These are phyloP conservation scores for Claviceps sp. DNA, from an alignment of 2,329 filamentous ascomycete genomes.

Conservation along the genomic window DNA sequence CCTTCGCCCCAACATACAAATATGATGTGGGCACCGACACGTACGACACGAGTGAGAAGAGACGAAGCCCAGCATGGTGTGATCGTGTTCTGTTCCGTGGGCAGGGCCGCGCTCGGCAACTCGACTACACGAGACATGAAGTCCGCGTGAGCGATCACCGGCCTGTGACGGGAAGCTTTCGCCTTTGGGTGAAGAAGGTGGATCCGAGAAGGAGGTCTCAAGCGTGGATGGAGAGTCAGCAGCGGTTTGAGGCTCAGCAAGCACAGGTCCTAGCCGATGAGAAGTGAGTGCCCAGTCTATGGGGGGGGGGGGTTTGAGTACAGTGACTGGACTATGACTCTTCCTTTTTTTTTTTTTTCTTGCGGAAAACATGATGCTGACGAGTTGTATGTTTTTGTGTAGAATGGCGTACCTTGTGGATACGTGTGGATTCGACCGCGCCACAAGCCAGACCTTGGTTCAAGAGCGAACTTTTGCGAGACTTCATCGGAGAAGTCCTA, in stretches of 20 bases:
- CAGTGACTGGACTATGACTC: neutral
- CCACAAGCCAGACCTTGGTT: conserved; percentile 34
- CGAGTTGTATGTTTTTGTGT: neutral
- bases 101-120: conserved; percentile 66
- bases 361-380: neutral
- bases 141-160: conserved; percentile 84
- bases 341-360: neutral
- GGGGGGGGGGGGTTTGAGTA: neutral
- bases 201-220: conserved; percentile 49
- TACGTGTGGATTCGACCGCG: conserved; percentile 39
- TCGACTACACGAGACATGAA: conserved; percentile 81
- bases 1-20: conserved; percentile 93
- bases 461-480: conserved; percentile 23
- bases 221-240: conserved; percentile 60
- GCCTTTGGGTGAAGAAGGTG: conserved; percentile 73
- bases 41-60: conserved; percentile 92
- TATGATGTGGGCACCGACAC: conserved; percentile 92
- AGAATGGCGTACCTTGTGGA: conserved; percentile 38
- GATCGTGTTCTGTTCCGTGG: conserved; percentile 84
- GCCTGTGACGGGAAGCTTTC: conserved; percentile 77
- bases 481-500: conserved; percentile 15
- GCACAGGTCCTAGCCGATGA: conserved; percentile 55
- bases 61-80: conserved; percentile 89
- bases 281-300: conserved; percentile 45
- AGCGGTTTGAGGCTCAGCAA: conserved; percentile 61